Evolutionary conservation across 805 yeast species (phyloP), one percentile per base, ranked within the genome.

Genomic region (Ogataea ganodermae): DNA sequence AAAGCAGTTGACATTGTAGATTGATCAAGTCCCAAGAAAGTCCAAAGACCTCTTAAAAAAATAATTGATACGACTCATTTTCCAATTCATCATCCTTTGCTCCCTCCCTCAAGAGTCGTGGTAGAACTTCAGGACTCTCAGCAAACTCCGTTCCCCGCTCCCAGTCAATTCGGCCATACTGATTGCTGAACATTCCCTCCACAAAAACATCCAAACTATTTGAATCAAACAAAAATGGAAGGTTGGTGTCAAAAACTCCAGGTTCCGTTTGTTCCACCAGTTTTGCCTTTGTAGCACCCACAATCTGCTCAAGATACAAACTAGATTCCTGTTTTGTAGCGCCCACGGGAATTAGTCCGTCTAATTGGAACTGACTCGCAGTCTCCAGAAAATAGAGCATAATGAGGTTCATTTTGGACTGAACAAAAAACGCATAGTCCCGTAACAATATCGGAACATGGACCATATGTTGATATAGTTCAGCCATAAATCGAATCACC

Each of bases 321-420:
- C 27, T n/a, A 2, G 40, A 6, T 10, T n/a, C 26, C 17, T 42
- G 31, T 23, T 17, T 20, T 13, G 22, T 14, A 4, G 18, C 5
- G 14, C 9, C 14, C 33, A n/a, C 16, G 13, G 33, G 33, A 30
- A 30, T n/a, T 13, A n/a, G 16, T 30, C 33, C 33, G 13, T 20
- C 17, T 10, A 20, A n/a, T n/a, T 20, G 13, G 23, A 44, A 17
- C 14, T 28, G 31, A 37, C 48, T 45, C 3, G 42, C 30, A 1
- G 55, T 30, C 12, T 60, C 57, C 16, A 58, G 18, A 27, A 56
- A 49, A 26, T 48, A 49, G 28, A 60, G 55, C 13, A 60, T 14
- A 13, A 56, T 47, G 8, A 52, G 24, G 9, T 50, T 35, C n/a
- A 55, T 18, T 30, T 59, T 60, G 27, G 51, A 52, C 28, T 39